Percentiles rank a stretch among this genome's conserved stretches.
Evolutionary conservation across 192 early-diverging fungal genomes (phyloP).

Genomic region (Coemansia reversa): DNA sequence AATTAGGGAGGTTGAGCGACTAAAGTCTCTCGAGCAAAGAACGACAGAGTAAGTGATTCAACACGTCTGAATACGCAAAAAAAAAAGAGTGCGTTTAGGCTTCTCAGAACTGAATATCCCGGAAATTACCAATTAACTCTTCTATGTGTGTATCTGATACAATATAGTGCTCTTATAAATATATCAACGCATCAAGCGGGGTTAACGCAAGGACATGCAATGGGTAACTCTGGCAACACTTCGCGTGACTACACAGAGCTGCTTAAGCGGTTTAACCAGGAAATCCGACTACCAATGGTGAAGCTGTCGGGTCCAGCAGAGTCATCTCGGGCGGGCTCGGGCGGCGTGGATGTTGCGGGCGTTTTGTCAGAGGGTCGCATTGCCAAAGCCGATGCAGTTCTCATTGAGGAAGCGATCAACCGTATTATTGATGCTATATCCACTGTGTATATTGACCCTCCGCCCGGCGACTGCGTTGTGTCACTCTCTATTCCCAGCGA

Average conservation of each 20-base stretch:
- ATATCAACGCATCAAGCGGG: constrained; percentile 36
- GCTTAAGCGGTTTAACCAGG: constrained; percentile 44
- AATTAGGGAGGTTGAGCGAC: constrained; percentile 39
- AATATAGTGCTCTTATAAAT: constrained; percentile 43
- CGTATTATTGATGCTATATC: constrained; percentile 33
- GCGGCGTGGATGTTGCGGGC: constrained; percentile 21
- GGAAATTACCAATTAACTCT: no score
- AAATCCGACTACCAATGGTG: constrained; percentile 41
- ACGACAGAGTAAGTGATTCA: constrained; percentile 42
- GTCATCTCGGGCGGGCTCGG: neutral
- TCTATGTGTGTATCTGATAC: neutral
- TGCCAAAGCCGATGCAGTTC: constrained; percentile 10
- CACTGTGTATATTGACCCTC: constrained; percentile 19
- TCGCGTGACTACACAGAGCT: constrained; percentile 44
- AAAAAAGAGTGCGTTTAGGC: neutral
- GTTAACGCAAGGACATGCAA: constrained; percentile 30
- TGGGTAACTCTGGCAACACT: constrained; percentile 18
- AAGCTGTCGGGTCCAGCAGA: constrained; percentile 29
- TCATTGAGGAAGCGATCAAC: constrained; percentile 28
- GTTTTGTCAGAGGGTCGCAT: constrained; percentile 27
- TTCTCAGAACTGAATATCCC: no score
- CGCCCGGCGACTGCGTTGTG: constrained; percentile 39
- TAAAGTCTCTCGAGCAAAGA: constrained; percentile 33
- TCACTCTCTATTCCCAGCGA: constrained; percentile 27
- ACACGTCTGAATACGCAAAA: neutral